phyloP scores from a whole-genome alignment of 1,139 yeast genomes.

The Wickerhamiella infanticola region DNA sequence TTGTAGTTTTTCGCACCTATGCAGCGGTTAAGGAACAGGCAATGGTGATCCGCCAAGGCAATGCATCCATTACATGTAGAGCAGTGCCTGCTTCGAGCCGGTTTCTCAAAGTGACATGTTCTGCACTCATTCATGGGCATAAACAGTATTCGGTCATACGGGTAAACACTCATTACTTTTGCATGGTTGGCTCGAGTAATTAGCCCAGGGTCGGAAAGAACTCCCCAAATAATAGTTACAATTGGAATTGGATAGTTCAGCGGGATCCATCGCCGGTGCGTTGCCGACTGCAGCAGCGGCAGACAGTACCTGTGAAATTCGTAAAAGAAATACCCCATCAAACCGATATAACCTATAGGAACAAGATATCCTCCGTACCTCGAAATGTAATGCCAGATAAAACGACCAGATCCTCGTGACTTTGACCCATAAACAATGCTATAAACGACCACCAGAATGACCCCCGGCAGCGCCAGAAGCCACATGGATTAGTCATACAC shows the following conservation, averaged over 20 bases:
- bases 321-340: conserved; percentile 33
- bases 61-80: conserved; percentile 54
- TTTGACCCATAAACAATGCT: conserved; percentile 3
- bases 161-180: conserved; percentile 22
- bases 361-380: conserved; percentile 20
- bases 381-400: not conserved
- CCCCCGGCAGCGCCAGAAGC: not conserved
- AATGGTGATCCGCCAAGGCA: conserved; percentile 72
- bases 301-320: conserved; percentile 33
- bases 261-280: conserved; percentile 16
- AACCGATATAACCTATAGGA: conserved; percentile 34
- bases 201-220: conserved; percentile 43
- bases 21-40: conserved; percentile 90
- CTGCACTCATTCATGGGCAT: conserved; percentile 29
- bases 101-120: conserved; percentile 57
- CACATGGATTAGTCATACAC: not conserved
- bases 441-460: conserved; percentile 1
- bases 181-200: conserved; percentile 19
- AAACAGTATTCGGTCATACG: conserved; percentile 45
- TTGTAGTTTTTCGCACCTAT: conserved; percentile 63
- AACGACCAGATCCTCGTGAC: not conserved
- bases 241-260: conserved; percentile 26
- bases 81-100: conserved; percentile 88
- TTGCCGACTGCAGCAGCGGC: conserved; percentile 19
- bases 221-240: conserved; percentile 30